Evolutionary conservation across 768 basidiomycete genomes (phyloP).

Genomic region (Auricularia sp.): DNA sequence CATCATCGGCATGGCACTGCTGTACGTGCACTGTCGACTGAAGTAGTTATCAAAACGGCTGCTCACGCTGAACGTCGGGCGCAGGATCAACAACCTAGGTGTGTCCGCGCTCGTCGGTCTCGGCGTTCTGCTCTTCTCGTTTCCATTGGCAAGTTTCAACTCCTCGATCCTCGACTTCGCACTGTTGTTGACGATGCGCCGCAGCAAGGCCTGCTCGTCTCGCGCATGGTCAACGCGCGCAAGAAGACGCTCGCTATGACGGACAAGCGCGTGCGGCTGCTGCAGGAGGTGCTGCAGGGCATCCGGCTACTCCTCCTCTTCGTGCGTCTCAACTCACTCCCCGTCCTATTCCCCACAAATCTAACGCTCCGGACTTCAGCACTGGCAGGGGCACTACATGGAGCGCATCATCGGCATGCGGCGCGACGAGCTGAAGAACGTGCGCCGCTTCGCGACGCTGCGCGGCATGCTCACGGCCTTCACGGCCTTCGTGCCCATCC

Average conservation of each 20-base stretch:
- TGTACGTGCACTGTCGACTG: constrained; percentile 22
- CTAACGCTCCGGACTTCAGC: background rate
- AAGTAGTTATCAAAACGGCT: background rate
- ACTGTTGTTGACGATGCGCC: too few species aligned
- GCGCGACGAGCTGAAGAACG: constrained; percentile 10
- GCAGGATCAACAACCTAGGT: constrained; percentile 34
- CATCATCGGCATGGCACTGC: constrained; percentile 47
- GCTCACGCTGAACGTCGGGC: background rate
- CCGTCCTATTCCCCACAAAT: background rate
- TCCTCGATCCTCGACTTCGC: background rate
- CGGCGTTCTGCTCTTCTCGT: constrained; percentile 20
- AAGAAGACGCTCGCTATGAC: constrained; percentile 52
- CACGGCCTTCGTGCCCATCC: constrained; percentile 41
- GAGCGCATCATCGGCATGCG: constrained; percentile 32
- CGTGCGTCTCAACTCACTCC: background rate
- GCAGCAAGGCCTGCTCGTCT: constrained; percentile 39
- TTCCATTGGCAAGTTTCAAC: background rate
- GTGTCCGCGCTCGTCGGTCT: constrained; percentile 61
- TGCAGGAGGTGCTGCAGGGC: constrained; percentile 57
- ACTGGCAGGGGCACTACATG: constrained; percentile 43
- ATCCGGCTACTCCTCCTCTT: constrained; percentile 39
- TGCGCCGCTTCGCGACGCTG: constrained; percentile 8
- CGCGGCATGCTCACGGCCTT: constrained; percentile 29
- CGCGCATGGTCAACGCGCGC: constrained; percentile 42
- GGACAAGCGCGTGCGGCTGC: constrained; percentile 53